These are phyloP conservation scores for Nicotiana tomentosiformis DNA, from an alignment of 257 asterid genomes.

Conservation along the genomic window DNA sequence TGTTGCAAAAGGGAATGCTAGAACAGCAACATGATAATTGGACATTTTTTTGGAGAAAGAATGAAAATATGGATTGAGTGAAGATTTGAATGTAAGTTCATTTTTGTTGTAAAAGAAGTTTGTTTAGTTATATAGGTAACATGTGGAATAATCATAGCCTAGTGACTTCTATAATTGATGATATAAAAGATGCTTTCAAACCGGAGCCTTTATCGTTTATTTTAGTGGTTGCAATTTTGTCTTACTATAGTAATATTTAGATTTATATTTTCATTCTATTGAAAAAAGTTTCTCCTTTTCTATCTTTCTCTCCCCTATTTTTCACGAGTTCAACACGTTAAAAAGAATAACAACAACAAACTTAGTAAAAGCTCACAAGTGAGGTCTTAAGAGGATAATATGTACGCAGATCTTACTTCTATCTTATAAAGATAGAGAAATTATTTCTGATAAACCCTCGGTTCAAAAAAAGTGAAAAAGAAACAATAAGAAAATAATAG, in stretches of 20 bases:
- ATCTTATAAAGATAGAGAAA: no score
- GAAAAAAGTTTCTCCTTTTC: neutral
- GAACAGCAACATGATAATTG: constrained; percentile 35
- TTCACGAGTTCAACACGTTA: no score
- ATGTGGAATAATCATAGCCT: neutral
- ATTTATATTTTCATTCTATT: no score
- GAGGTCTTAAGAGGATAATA: no score
- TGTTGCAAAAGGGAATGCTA: constrained; percentile 54
- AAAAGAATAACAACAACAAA: no score
- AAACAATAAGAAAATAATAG: no score
- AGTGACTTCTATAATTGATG: neutral
- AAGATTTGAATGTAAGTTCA: neutral
- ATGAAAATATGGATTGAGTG: neutral
- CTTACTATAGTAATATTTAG: no score
- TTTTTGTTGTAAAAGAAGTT: neutral
- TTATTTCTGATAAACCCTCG: no score
- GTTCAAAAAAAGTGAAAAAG: no score
- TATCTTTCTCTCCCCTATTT: neutral
- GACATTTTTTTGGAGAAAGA: neutral
- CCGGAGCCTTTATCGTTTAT: neutral
- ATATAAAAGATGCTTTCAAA: no score
- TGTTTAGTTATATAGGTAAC: neutral
- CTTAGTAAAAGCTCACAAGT: no score
- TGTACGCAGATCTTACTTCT: no score
- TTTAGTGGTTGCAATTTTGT: neutral